These are phyloP conservation scores for Pochonia chlamydosporia DNA, from an alignment of 2,329 filamentous ascomycete species.

Conservation along the genomic window DNA sequence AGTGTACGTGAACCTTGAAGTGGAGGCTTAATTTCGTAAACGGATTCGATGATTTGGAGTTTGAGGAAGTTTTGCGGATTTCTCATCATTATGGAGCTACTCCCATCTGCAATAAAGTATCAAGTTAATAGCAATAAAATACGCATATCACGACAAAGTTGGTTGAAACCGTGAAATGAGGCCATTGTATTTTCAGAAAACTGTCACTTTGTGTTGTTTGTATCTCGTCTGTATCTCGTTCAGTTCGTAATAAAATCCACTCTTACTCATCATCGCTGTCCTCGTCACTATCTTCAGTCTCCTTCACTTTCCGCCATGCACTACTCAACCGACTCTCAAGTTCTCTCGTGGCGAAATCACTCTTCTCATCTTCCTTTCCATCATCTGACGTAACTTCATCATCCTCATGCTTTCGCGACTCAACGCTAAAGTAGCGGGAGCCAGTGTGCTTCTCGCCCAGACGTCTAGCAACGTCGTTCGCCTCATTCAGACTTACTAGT, in stretches of 20 bases:
- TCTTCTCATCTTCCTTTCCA: constrained; percentile 14
- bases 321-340: constrained; percentile 10
- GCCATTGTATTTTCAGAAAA: not conserved
- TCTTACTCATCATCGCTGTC: constrained; percentile 2
- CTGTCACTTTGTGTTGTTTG: not conserved
- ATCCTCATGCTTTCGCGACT: constrained; percentile 19
- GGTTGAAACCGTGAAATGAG: not conserved
- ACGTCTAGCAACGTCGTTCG: constrained; percentile 52
- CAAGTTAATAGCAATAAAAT: not conserved
- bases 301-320: constrained; percentile 16
- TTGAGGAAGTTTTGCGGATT: not conserved
- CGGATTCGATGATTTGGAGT: not conserved
- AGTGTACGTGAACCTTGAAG: not conserved
- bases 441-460: constrained; percentile 43
- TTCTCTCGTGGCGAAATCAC: constrained; percentile 24
- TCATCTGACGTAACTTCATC: constrained; percentile 17
- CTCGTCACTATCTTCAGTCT: constrained; percentile 10
- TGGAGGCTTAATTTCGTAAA: not conserved
- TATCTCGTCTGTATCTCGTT: not conserved
- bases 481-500: constrained; percentile 49
- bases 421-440: constrained; percentile 30
- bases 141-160: not conserved
- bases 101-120: not conserved
- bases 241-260: no score
- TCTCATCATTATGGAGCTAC: not conserved